Percentiles rank a stretch among this genome's conserved stretches.
Evolutionary conservation across 2,329 filamentous ascomycete genomes (phyloP).

Genomic region (Fusarium robinianum): DNA sequence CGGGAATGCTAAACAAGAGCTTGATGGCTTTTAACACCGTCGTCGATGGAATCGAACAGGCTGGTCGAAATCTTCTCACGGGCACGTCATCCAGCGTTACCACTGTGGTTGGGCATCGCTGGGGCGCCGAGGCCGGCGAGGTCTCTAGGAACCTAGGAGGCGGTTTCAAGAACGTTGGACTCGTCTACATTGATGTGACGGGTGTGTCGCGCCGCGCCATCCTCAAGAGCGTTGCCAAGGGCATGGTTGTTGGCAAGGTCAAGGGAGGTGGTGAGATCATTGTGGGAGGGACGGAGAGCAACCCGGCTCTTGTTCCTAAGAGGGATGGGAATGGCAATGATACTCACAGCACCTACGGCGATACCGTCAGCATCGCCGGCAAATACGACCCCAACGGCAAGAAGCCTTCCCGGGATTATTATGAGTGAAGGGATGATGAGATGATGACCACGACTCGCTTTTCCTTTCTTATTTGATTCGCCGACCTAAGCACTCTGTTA

Average conservation of each 20-base stretch:
- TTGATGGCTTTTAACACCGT: conserved; percentile 96
- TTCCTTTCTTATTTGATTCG: conserved; percentile 10
- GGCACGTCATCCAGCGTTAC: conserved; percentile 78
- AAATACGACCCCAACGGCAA: conserved; percentile 40
- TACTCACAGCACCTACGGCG: conserved; percentile 35
- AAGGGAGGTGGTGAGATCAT: conserved; percentile 74
- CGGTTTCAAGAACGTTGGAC: conserved; percentile 91
- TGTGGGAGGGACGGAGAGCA: conserved; percentile 65
- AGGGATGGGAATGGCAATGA: conserved; percentile 31
- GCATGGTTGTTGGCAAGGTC: conserved; percentile 88
- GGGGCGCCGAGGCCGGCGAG: conserved; percentile 81
- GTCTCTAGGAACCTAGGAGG: conserved; percentile 77
- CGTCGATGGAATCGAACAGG: conserved; percentile 89
- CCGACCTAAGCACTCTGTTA: not conserved
- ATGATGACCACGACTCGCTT: conserved; percentile 10
- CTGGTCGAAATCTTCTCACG: conserved; percentile 76
- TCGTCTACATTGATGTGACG: conserved; percentile 96
- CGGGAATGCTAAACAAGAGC: conserved; percentile 90
- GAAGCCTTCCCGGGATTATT: conserved; percentile 35
- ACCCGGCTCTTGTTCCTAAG: conserved; percentile 27
- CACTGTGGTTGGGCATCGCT: conserved; percentile 86
- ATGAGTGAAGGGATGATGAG: conserved; percentile 14
- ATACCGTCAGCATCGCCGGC: conserved; percentile 35
- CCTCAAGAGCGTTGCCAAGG: conserved; percentile 93
- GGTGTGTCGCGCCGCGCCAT: conserved; percentile 89